Base-by-base conservation (phyloP, 306 rosid species). In the Glycine latifolia region DNA sequence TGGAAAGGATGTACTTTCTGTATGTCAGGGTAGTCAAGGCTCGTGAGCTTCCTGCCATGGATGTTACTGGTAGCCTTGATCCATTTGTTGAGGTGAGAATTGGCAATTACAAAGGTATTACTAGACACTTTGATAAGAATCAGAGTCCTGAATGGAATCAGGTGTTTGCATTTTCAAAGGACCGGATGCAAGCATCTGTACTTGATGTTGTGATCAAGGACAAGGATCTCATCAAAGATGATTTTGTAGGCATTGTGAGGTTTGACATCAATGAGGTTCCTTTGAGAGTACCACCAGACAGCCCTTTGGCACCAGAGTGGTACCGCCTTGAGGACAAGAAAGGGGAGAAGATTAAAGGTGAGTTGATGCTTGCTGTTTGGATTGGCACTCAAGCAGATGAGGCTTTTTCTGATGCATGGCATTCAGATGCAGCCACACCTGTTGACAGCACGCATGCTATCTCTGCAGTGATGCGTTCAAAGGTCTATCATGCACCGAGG, bases 291-390 rank as follows among this genome's bases (percentile, higher is more conserved):
- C 97, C 97, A 8, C 98, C 98, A 0, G 98, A 94, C 77, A 91
- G 98, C 71, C 95, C 95, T 79, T 66, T 94, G 67, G 98, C 98
- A 5, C 97, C 98, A 14, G 97, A 92, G 58, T 94, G 98, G 98
- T 90, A 91, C 65, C 78, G 97, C 6, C 91, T 94, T 12, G 89
- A 78, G 66, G 93, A 92, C 71, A 90, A 90, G 82, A 94, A 91
- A 33, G 90, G 94, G 6, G 95, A 94, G 43, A 94, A 91, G 86
- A 77, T 87, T 59, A 90, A 91, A 68, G 93, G 97, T 41, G 98
- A 94, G 85, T 76, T 94, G 44, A 94, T 94, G 98, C 91, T 92
- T 17, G 97, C 97, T 15, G 93, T 94, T n/a, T 92, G 97, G 97
- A 85, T 94, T 80, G 98, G 98, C 10, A 94, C 97, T 7, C 97